Base-by-base conservation (phyloP, 148 eudicot genomes). In the Hydrangea macrophylla region DNA sequence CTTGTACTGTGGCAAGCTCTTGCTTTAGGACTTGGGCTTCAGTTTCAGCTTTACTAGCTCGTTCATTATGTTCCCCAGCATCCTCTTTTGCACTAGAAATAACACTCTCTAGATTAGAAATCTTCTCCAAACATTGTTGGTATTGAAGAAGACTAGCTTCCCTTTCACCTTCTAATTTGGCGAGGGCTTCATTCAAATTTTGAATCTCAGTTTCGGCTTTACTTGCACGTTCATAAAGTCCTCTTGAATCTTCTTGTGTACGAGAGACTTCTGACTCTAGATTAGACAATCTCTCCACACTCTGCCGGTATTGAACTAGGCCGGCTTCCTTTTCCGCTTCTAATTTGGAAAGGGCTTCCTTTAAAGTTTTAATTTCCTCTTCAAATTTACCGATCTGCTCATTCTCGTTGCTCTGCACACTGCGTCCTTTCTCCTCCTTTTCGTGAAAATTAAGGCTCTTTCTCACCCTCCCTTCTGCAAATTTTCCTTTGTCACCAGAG, bases 281-380 rank as follows among this genome's bases (percentile, higher is more conserved):
- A 63, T 78, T 79, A 26, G 92, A 82, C 70, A 91, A 72, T 69
- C 77, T 91, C 44, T 87, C 87, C 74, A 91, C 60, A 73, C 84
- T 87, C 71, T 89, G 76, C 59, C 84, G 82, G 69, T 84, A 87
- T 73, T 87, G 88, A 62, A 67, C 59, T 35, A 84, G 57, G 24
- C 87, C 85, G 44, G 91, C 90, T 80, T 82, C 90, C 79, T 91
- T 91, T 73, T 95, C 99, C 35, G 84, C 81, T 85, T 95, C 96
- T 69, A 95, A 66, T 76, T 83, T 84, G 20, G 86, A 81, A 64
- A 95, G 79, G 51, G 96, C 79, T 62, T 87, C 90, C 82, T 89
- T 95, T 55, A 95, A 76, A 9, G 60, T 62, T 67, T 75, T 75
- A 69, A 91, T 82, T 74, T 89, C 99, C 63, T 78, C 75, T 73